Evolutionary conservation across 768 basidiomycete species (phyloP).

Genomic region (Macrolepiota fuliginosa): DNA sequence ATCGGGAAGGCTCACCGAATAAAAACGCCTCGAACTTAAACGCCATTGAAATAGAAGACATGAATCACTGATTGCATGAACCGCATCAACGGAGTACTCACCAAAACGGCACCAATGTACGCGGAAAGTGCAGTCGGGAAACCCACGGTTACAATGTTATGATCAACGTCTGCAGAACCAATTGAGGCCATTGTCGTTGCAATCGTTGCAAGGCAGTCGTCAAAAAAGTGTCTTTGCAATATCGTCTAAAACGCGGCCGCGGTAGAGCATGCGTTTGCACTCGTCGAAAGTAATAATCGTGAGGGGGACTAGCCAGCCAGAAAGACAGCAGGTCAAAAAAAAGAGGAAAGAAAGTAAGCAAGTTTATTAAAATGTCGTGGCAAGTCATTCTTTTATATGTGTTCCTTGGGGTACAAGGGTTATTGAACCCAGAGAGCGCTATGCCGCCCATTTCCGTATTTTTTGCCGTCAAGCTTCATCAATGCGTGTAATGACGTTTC

Average conservation of each 20-base stretch:
- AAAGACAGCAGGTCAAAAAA: neutral
- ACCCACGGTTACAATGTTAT: neutral
- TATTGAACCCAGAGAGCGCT: too few relatives aligned
- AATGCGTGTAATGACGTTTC: too few relatives aligned
- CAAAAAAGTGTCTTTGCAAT: too few relatives aligned
- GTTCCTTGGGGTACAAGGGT: neutral
- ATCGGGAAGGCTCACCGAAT: slow-evolving; percentile 18
- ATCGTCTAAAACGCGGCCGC: too few relatives aligned
- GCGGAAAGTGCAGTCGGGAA: slow-evolving; percentile 21
- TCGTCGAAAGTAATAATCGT: too few relatives aligned
- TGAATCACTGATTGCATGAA: neutral
- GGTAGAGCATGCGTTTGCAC: too few relatives aligned
- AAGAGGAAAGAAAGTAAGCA: neutral
- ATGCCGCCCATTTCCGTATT: too few relatives aligned
- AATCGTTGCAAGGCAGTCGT: too few relatives aligned
- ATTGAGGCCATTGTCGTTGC: neutral
- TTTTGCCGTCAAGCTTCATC: too few relatives aligned
- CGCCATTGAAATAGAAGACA: neutral
- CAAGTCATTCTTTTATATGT: neutral
- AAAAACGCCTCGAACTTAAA: slow-evolving; percentile 26
- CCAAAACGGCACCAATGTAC: slow-evolving; percentile 24
- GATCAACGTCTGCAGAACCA: neutral
- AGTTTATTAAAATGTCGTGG: neutral
- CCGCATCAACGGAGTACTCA: slow-evolving; percentile 7
- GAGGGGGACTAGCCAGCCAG: neutral